Percentiles rank a stretch among this genome's conserved stretches.
Evolutionary conservation across 2,329 filamentous ascomycete genomes (phyloP).

Genomic region (Phialophora expanda): DNA sequence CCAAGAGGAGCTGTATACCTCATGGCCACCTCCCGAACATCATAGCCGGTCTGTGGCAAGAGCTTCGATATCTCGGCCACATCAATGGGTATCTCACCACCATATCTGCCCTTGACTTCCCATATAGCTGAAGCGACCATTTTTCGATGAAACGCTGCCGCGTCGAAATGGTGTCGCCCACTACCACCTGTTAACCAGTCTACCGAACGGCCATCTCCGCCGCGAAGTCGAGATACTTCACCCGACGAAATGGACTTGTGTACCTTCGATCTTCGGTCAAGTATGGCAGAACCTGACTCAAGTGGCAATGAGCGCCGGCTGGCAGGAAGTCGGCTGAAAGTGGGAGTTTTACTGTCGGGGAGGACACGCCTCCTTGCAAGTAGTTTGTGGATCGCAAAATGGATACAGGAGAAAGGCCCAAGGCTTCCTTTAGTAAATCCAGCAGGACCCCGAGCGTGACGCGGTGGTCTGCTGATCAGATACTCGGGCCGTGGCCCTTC

Average conservation of each 20-base stretch:
- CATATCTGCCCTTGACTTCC: background rate
- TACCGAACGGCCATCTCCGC: constrained; percentile 8
- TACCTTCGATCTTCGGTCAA: constrained; percentile 22
- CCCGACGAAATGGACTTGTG: constrained; percentile 10
- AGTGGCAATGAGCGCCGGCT: background rate
- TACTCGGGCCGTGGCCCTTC: constrained; percentile 30
- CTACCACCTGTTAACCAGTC: background rate
- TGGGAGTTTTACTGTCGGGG: background rate
- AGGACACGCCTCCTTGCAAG: constrained; percentile 10
- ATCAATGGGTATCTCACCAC: background rate
- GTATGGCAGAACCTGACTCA: background rate
- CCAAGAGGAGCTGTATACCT: background rate
- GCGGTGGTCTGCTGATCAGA: constrained; percentile 35
- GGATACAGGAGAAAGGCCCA: constrained; percentile 18
- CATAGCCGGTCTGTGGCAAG: constrained; percentile 4
- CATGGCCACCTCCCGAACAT: background rate
- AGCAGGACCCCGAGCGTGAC: constrained; percentile 29
- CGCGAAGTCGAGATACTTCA: constrained; percentile 17
- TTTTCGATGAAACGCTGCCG: constrained; percentile 1
- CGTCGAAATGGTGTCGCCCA: background rate
- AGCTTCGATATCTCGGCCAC: background rate
- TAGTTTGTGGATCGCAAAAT: constrained; percentile 8
- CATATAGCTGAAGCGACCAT: background rate
- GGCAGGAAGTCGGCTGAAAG: background rate
- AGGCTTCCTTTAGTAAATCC: constrained; percentile 6